Evolutionary conservation across 352 stramenopile genomes (phyloP), one percentile per base, ranked within the genome.

Genomic region (Hyaloperonospora brassicae): DNA sequence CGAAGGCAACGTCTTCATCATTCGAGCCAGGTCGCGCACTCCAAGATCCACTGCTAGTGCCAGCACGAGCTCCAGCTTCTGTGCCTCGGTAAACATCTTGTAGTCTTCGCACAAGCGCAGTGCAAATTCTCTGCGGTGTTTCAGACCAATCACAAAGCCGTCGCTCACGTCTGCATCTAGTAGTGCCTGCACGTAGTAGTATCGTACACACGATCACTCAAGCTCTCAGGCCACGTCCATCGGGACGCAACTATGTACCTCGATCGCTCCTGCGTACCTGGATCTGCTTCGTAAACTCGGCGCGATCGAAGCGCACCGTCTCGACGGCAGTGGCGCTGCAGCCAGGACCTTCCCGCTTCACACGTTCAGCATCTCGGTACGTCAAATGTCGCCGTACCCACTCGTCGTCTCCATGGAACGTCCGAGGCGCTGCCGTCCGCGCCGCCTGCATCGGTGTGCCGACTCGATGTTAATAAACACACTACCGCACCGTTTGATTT

Each of bases 61-160:
- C 17, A 93, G 59, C 42, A 93, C 78, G 17, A 93, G 72, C 35
- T 86, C 75, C 30, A 91, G 62, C 54, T 87, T 88, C 55, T 93
- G 83, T 7, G 62, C 55, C 34, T 89, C 77, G 7, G 76, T 89
- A 50, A 89, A 91, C 44, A 76, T 73, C 55, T 70, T 75, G 65
- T 91, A 93, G 47, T 88, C 73, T 17, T 78, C 64, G 38, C 80
- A 90, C 38, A 90, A 62, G 61, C 82, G 73, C 50, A 79, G 58
- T 35, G 80, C 83, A 42, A 93, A 88, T 55, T 91, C 83, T 55
- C 79, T 72, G 2, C 78, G 77, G 14, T 72, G 73, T 66, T 93
- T 93, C 47, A 91, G 68, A 2, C 77, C 76, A 44, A 89, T 87
- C 25, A 93, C 83, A 44, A 93, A 93, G 38, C 83, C 83, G n/a